Evolutionary conservation across 352 stramenopile species (phyloP), one percentile per base, ranked within the genome.

Genomic region (Pythium chondricola): DNA sequence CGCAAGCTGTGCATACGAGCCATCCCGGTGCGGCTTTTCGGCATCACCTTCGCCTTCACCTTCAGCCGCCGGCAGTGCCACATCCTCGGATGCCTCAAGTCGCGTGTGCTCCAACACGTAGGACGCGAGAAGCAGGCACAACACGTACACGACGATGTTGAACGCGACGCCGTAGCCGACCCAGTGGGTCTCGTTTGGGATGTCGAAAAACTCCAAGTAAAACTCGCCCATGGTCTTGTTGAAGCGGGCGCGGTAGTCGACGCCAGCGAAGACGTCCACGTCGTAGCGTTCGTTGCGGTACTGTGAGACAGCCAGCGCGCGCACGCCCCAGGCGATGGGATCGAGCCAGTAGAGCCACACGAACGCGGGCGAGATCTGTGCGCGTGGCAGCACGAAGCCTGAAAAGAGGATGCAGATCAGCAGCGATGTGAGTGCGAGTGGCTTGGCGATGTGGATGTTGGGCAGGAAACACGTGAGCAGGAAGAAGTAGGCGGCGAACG

Each of bases 311-410:
- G 51, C 51, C 4, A 71, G 45, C 25, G 54, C 42, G 10, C 62
- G 61, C 37, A 64, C 46, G 16, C 29, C 40, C 67, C 67, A 78
- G 13, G 53, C 10, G 14, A 76, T 61, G 10, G 69, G 69, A 40
- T 74, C 54, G 8, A 76, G 37, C 47, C 55, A 76, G 52, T 74
- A 79, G n/a, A 59, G n/a, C 51, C 51, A 59, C 16, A 48, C 48
- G n/a, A 52, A 59, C 42, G 47, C 52, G 27, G 64, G 35, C 9
- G 65, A 65, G 18, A 79, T 72, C 18, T 61, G 16, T 13, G 53
- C 18, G 8, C 52, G 29, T 6, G 65, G 32, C 13, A 72, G 31
- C 36, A 73, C 48, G 31, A 71, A 76, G 29, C 67, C 67, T 8
- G 46, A 52, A 39, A 70, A 75, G 5, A 77, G 29, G 14, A 71